Evolutionary conservation across 2,329 filamentous ascomycete genomes (phyloP).

Genomic region (Mycosphaerella sp.): DNA sequence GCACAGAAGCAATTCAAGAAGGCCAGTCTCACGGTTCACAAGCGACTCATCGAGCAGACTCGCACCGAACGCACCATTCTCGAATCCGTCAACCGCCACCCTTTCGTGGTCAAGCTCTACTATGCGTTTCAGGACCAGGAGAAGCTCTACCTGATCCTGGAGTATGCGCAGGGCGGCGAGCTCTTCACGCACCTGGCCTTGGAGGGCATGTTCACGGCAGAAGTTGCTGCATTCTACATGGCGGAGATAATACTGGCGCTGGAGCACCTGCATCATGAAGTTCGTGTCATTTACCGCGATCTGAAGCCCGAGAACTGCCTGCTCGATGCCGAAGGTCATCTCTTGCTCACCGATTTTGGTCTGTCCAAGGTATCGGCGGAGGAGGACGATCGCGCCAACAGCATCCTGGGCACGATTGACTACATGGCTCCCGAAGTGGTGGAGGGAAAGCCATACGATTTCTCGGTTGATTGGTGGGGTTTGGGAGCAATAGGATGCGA

Average conservation of each 20-base stretch:
- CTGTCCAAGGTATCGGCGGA: constrained; percentile 87
- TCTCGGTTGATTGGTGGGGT: constrained; percentile 98
- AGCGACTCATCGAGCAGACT: constrained; percentile 92
- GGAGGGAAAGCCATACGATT: constrained; percentile 79
- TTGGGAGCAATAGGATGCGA: constrained; percentile 89
- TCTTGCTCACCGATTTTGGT: constrained; percentile 93
- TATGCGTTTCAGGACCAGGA: constrained; percentile 98
- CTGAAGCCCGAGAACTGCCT: constrained; percentile 98
- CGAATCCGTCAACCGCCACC: constrained; percentile 92
- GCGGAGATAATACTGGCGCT: constrained; percentile 94
- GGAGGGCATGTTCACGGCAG: constrained; percentile 91
- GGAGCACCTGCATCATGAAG: constrained; percentile 82
- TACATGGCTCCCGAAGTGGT: constrained; percentile 99
- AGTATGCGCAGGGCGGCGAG: constrained; percentile 96
- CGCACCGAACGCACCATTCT: constrained; percentile 94
- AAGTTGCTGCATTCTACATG: constrained; percentile 93
- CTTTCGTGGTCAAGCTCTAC: constrained; percentile 95
- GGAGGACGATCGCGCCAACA: constrained; percentile 64
- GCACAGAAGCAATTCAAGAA: constrained; percentile 99
- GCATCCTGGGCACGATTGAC: constrained; percentile 87
- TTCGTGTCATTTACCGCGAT: constrained; percentile 94
- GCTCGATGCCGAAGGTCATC: constrained; percentile 81
- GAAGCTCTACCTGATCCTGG: constrained; percentile 93
- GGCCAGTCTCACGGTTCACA: constrained; percentile 88
- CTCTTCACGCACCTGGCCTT: constrained; percentile 90